Conservation (phyloP, 805 yeast genomes). For the Candida coquimbonensis region DNA sequence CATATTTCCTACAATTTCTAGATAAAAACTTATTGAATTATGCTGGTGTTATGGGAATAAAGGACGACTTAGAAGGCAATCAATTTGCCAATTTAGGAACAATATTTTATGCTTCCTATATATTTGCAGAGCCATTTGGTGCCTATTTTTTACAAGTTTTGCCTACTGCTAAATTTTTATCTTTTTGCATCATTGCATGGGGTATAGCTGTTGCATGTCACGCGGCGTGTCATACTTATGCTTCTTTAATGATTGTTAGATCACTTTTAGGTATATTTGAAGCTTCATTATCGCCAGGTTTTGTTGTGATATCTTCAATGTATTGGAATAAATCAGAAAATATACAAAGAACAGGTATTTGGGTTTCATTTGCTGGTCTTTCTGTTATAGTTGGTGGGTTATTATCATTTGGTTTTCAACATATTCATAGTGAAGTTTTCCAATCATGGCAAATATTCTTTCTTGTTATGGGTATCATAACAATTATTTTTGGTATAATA, state of each 20-base stretch:
- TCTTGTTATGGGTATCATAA: constrained; percentile 46
- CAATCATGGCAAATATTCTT: constrained; percentile 59
- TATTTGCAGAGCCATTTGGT: constrained; percentile 47
- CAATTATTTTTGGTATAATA: constrained; percentile 41
- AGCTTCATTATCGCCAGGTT: constrained; percentile 48
- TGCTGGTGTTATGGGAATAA: constrained; percentile 62
- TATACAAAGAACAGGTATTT: constrained; percentile 43
- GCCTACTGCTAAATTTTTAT: constrained; percentile 47
- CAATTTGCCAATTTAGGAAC: constrained; percentile 49
- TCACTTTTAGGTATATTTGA: constrained; percentile 49
- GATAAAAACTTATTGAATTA: constrained; percentile 55
- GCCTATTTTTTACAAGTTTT: constrained; percentile 41
- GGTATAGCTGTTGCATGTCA: constrained; percentile 46
- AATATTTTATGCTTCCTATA: constrained; percentile 46
- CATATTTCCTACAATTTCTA: constrained; percentile 50
- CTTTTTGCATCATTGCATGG: constrained; percentile 43
- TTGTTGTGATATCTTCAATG: constrained; percentile 53
- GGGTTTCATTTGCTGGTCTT: constrained; percentile 53
- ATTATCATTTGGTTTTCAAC: constrained; percentile 47
- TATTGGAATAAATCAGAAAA: constrained; percentile 52
- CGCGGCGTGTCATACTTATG: constrained; percentile 45
- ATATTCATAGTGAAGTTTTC: constrained; percentile 33
- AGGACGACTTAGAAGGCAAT: constrained; percentile 37
- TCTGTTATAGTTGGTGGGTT: constrained; percentile 40
- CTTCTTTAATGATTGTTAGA: constrained; percentile 49